These are phyloP conservation scores for Verbena officinalis DNA, from an alignment of 257 asterid species.

Conservation along the genomic window DNA sequence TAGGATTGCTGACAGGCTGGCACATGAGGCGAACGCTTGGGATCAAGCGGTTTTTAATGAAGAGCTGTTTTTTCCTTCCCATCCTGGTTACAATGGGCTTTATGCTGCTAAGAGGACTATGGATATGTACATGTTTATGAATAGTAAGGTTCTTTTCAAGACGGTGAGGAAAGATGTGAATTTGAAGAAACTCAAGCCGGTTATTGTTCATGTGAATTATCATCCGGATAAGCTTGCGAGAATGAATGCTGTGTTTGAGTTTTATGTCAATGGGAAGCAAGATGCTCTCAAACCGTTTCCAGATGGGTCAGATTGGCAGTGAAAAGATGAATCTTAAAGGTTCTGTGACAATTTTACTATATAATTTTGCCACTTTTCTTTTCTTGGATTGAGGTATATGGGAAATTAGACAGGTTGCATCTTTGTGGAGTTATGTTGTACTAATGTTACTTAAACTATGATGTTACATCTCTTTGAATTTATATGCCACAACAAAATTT, in stretches of 20 bases:
- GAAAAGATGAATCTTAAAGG: not conserved
- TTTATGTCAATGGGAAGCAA: conserved; percentile 51
- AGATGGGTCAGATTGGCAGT: conserved; percentile 43
- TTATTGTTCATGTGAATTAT: conserved; percentile 59
- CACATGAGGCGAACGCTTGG: conserved; percentile 36
- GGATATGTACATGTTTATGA: conserved; percentile 60
- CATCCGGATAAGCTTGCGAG: conserved; percentile 59
- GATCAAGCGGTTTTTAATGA: conserved; percentile 67
- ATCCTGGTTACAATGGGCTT: conserved; percentile 56
- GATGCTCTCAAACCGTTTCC: conserved; percentile 59
- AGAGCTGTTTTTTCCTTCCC: conserved; percentile 53
- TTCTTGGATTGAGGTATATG: too few relatives aligned
- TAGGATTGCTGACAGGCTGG: conserved; percentile 48
- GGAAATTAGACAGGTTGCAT: too few relatives aligned
- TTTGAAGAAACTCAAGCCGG: conserved; percentile 48
- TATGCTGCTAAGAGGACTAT: conserved; percentile 55
- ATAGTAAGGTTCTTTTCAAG: conserved; percentile 67
- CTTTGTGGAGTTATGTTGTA: too few relatives aligned
- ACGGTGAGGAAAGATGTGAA: conserved; percentile 46
- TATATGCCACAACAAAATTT: too few relatives aligned
- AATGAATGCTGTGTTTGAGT: conserved; percentile 62
- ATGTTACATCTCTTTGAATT: too few relatives aligned
- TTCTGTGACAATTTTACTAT: too few relatives aligned
- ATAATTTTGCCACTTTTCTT: too few relatives aligned
- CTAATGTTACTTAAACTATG: too few relatives aligned